Base-by-base conservation (phyloP, 78 protist genomes). In the Chrysochromulina tobinii region DNA sequence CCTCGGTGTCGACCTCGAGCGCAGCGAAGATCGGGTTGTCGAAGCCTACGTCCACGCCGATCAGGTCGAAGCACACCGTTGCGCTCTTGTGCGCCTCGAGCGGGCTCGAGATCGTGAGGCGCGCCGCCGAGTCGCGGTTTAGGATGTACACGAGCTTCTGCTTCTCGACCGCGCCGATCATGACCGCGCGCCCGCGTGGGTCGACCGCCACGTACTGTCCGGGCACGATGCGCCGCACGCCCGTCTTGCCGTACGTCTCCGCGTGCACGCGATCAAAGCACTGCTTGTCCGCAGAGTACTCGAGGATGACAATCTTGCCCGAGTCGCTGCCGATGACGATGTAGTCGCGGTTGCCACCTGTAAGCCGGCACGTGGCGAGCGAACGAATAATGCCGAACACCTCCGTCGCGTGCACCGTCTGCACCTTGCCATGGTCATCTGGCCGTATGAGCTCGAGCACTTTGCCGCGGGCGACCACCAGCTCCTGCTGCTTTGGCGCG, bases 21-120 rank as follows among this genome's bases (percentile, higher is more conserved):
- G 96, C 88, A 0, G 99, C 99, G 84, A 99, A 99, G 15, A 97
- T 87, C 15, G 99, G 99, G 93, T 98, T 98, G 3, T 98, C 98
- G 89, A 96, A 98, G 25, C 99, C 99, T 23, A 97, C 99, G 93
- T 99, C 99, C 9, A 99, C 93, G 58, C 98, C 99, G 18, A 91
- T 88, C 83, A 96, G 48, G 50, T 89, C 64, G 59, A 94, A 61
- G 73, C 21, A 15, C 27, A 67, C 27, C 7, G 98, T 94, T 92
- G 90, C 38, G 69, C 96, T 8, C 90, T 94, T 97, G 94, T 98
- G 99, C 51, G 99, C 99, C 89, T 99, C 99, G 53, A 98, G 95
- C 48, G 99, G 99, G 67, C 99, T 9, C 58, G 85, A 38, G 61
- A 97, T 95, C 20, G 98, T 96, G 48, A 97, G 89, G 38, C 88